Base-by-base conservation (phyloP, 2,329 filamentous ascomycete genomes). In the Lachnellula suecica region DNA sequence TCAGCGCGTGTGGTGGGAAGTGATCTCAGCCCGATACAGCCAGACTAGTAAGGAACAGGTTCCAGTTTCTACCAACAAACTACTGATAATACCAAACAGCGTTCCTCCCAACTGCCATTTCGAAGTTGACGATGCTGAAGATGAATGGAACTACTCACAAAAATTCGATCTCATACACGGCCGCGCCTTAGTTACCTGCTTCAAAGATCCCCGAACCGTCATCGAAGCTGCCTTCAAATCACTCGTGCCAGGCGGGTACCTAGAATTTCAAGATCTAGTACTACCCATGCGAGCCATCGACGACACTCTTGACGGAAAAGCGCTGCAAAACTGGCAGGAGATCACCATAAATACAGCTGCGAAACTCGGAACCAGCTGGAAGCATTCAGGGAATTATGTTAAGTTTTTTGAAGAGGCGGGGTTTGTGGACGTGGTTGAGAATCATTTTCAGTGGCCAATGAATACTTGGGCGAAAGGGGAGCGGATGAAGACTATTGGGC, bases 351-450 rank as follows among this genome's bases (percentile, higher is more conserved):
- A 42, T 23, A 56, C 52, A 4, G 54, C 53, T 2, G 50, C 37
- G 20, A 56, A 46, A 25, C 23, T 49, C 4, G 60, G 58, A 2
- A 49, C 25, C 11, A 40, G 47, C 10, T 60, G 56, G 54, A 52
- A 47, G 22, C 52, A 53, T 41, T 29, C 44, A 4, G 25, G 40
- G 8, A 51, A 61, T 7, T 61, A 63, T n/a, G 31, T n/a, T 23
- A 41, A 31, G 20, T 56, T 48, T 37, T 38, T 63, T 24, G 56
- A 57, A 22, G 72, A 76, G 10, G 76, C 73, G 2, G 81, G 80
- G 0, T 83, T 83, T 56, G 73, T 77, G 7, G 76, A 83, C 46
- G 72, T 83, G 13, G 71, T 74, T 15, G 72, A 83, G 61, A 68
- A 67, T 15, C 59, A 77, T 2, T 81, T 77, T 63, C 80, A 78